phyloP scores from a whole-genome alignment of 192 early-diverging fungal genomes.

The Coemansia sp. region DNA sequence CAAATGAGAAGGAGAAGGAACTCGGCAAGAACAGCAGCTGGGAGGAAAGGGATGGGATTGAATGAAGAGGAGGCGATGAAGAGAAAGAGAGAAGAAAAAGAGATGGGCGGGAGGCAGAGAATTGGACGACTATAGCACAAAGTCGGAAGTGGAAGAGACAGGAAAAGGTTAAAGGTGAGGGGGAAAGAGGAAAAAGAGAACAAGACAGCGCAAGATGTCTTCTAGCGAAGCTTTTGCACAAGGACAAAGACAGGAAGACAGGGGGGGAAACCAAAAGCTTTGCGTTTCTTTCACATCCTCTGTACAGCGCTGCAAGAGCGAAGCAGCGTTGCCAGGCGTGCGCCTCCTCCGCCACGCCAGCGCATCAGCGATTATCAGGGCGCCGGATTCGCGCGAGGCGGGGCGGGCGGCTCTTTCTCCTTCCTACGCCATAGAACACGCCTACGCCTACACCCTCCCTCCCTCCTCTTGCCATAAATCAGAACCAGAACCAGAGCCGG shows the following conservation, averaged over 20 bases:
- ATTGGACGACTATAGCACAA: conserved; percentile 27
- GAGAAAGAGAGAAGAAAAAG: conserved; percentile 5
- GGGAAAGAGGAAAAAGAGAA: conserved; percentile 2
- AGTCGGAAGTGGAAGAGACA: conserved; percentile 20
- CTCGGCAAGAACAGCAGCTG: conserved; percentile 9
- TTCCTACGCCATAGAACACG: neutral
- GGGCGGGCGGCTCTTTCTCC: conserved; percentile 1
- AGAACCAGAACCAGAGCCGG: too few species aligned
- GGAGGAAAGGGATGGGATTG: conserved; percentile 3
- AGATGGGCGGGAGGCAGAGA: conserved; percentile 15
- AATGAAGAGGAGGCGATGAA: conserved; percentile 10
- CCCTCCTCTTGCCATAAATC: too few species aligned
- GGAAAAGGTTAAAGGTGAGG: conserved; percentile 5
- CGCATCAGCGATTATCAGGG: too few species aligned
- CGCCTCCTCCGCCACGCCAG: conserved; percentile 5
- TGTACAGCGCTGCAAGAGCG: neutral
- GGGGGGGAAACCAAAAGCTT: neutral
- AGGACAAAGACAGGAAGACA: neutral
- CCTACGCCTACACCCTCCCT: too few species aligned
- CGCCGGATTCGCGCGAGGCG: neutral
- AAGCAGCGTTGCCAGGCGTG: neutral
- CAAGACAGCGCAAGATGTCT: neutral
- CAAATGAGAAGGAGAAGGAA: conserved; percentile 6
- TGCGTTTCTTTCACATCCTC: neutral
- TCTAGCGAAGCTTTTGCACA: neutral